These are phyloP conservation scores for Kazachstania kunashirensis DNA, from an alignment of 805 yeast genomes.

Conservation along the genomic window DNA sequence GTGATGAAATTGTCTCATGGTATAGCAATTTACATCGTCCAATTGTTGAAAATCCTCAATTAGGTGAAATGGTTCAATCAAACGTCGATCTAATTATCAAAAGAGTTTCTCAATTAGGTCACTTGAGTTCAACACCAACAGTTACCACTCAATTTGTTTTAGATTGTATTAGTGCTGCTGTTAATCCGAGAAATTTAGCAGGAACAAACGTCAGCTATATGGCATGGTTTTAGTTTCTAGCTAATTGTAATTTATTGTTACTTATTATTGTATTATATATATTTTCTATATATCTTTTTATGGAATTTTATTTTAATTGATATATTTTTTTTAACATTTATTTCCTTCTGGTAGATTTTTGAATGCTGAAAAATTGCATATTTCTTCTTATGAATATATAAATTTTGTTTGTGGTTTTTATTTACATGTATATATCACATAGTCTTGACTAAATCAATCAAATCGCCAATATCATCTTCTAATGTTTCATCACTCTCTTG, in stretches of 20 bases:
- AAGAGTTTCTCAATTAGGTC: conserved; percentile 70
- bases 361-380: too few species aligned
- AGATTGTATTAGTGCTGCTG: conserved; percentile 89
- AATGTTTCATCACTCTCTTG: background rate
- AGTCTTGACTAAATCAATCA: too few species aligned
- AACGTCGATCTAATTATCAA: conserved; percentile 81
- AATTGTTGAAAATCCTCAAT: conserved; percentile 70
- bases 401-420: too few species aligned
- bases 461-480: background rate
- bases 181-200: conserved; percentile 87
- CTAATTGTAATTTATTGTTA: too few species aligned
- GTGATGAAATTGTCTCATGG: conserved; percentile 95
- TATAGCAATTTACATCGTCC: conserved; percentile 80
- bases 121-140: conserved; percentile 41
- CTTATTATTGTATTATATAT: too few species aligned
- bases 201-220: conserved; percentile 88
- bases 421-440: too few species aligned
- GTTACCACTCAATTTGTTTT: conserved; percentile 82
- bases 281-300: too few species aligned
- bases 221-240: conserved; percentile 65
- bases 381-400: too few species aligned
- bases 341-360: too few species aligned
- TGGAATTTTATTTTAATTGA: too few species aligned
- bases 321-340: background rate
- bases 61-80: conserved; percentile 76